Conservation (phyloP, 257 asterid genomes). For the Solanum pinnatisectum region DNA sequence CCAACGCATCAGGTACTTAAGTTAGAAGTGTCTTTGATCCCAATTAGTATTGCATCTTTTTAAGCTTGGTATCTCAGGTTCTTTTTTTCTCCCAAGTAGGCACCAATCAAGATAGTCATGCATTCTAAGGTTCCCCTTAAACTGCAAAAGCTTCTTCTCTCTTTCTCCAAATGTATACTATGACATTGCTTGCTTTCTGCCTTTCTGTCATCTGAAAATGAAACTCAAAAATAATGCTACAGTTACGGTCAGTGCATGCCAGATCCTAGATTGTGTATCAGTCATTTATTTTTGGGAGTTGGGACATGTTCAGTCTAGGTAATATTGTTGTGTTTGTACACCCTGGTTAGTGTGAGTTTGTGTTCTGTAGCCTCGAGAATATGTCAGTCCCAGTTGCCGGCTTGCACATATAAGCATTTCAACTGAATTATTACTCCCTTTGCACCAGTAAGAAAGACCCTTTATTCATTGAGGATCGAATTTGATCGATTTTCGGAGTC, state of each 20-base stretch:
- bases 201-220: background rate
- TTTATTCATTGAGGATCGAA: background rate
- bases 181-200: background rate
- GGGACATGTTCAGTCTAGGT: background rate
- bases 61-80: background rate
- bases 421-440: background rate
- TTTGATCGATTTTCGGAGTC: background rate
- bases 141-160: background rate
- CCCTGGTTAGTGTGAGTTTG: background rate
- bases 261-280: background rate
- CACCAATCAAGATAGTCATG: background rate
- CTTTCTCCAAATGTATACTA: background rate
- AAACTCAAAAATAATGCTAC: background rate
- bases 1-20: constrained; percentile 63
- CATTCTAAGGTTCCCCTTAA: background rate
- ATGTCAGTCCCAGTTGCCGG: background rate
- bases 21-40: background rate
- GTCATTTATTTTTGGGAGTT: background rate
- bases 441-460: background rate
- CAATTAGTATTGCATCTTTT: background rate
- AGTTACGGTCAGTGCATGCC: background rate
- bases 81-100: background rate
- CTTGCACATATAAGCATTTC: background rate
- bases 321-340: background rate
- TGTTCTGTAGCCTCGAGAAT: background rate